Conservation (phyloP, 2,329 filamentous ascomycete genomes). For the Cercospora canescens region DNA sequence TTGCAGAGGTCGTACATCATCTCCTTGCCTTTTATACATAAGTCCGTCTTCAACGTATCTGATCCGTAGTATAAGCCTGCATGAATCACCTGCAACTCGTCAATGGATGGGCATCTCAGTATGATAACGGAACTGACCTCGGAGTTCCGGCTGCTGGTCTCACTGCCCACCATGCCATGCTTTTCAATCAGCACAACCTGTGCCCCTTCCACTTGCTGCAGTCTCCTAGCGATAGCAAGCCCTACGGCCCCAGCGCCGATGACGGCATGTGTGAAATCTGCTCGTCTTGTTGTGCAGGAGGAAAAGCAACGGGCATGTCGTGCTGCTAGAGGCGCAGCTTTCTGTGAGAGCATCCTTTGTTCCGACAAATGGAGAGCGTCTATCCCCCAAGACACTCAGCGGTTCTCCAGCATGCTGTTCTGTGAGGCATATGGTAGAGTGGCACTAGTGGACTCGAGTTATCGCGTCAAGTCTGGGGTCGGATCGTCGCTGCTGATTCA, state of each 20-base stretch:
- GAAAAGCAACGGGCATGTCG: conserved; percentile 41
- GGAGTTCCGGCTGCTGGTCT: conserved; percentile 87
- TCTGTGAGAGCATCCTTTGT: conserved; percentile 14
- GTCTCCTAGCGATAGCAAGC: conserved; percentile 72
- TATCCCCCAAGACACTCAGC: neutral
- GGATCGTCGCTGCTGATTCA: conserved; percentile 8
- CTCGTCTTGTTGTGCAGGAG: conserved; percentile 39
- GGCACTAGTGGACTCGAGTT: neutral
- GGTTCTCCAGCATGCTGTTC: neutral
- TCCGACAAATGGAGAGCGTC: neutral
- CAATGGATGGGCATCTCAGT: neutral
- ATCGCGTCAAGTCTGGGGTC: neutral
- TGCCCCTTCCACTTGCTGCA: conserved; percentile 61
- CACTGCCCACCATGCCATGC: conserved; percentile 72
- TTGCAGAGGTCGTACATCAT: conserved; percentile 79
- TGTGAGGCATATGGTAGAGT: neutral
- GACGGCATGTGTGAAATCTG: conserved; percentile 66
- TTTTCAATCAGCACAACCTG: conserved; percentile 80
- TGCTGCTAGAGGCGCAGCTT: neutral
- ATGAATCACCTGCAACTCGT: conserved; percentile 71
- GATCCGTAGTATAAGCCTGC: conserved; percentile 88
- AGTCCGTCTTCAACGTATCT: conserved; percentile 72
- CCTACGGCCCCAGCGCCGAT: conserved; percentile 76
- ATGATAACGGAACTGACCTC: conserved; percentile 55
- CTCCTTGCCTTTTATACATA: conserved; percentile 77